phyloP scores from a whole-genome alignment of 805 yeast genomes.

The Ogataea siamensis region DNA sequence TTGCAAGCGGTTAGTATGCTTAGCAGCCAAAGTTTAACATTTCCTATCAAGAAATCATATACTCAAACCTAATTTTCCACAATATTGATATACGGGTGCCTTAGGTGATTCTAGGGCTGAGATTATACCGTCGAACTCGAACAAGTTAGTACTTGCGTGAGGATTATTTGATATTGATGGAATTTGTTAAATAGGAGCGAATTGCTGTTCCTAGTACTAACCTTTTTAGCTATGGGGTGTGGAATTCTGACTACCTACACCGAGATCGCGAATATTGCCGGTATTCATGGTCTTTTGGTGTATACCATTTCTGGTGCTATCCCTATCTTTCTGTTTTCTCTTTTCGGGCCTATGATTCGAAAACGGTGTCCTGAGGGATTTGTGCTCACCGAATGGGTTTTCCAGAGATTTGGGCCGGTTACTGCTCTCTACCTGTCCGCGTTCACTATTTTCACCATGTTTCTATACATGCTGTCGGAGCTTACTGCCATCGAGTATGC shows the following conservation, averaged over 20 bases:
- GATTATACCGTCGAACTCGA: slow-evolving; percentile 79
- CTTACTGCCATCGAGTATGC: slow-evolving; percentile 78
- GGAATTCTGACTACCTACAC: slow-evolving; percentile 86
- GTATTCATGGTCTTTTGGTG: slow-evolving; percentile 82
- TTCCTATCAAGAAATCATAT: slow-evolving; percentile 13
- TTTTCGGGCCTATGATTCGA: slow-evolving; percentile 77
- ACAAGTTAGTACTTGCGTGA: slow-evolving; percentile 83
- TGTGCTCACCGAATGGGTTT: slow-evolving; percentile 93
- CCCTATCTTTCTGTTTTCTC: slow-evolving; percentile 82
- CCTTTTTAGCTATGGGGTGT: slow-evolving; percentile 71
- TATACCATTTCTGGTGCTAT: slow-evolving; percentile 77
- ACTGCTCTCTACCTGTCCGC: slow-evolving; percentile 74
- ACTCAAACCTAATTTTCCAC: slow-evolving; percentile 15
- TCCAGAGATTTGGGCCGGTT: slow-evolving; percentile 69
- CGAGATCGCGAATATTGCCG: slow-evolving; percentile 80
- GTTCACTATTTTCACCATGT: slow-evolving; percentile 82
- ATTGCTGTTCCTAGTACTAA: slow-evolving; percentile 13
- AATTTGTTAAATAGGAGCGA: slow-evolving; percentile 19
- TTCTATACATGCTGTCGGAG: slow-evolving; percentile 84
- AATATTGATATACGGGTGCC: slow-evolving; percentile 48
- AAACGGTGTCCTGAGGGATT: slow-evolving; percentile 84
- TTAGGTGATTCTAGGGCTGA: slow-evolving; percentile 45
- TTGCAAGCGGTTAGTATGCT: slow-evolving; percentile 80
- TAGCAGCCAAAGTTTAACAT: slow-evolving; percentile 9
- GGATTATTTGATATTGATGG: slow-evolving; percentile 48